phyloP scores from a whole-genome alignment of 345 rosid genomes.

The Citropsis articulata region DNA sequence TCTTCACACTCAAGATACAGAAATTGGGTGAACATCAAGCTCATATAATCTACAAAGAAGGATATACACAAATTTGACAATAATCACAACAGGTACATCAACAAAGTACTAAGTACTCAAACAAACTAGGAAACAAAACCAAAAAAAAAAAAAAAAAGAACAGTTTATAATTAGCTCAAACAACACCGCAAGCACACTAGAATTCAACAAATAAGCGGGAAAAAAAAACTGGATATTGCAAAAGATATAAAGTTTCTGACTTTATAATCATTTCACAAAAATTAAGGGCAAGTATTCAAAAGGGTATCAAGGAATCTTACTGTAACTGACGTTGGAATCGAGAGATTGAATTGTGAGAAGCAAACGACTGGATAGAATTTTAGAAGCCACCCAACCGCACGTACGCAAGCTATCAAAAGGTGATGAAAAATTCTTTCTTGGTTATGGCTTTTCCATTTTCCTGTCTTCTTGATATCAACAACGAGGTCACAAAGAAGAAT shows the following conservation, averaged over 20 bases:
- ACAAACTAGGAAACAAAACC: neutral
- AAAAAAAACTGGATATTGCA: neutral
- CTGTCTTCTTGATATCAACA: conserved; percentile 15
- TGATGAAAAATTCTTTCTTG: conserved; percentile 4
- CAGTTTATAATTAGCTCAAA: conserved; percentile 7
- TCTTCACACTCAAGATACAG: neutral
- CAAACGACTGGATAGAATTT: conserved; percentile 13
- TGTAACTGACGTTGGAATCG: neutral
- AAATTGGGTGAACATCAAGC: neutral
- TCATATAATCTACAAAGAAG: neutral
- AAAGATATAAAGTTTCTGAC: neutral
- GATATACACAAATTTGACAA: neutral
- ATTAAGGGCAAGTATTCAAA: neutral
- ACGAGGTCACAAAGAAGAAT: conserved; percentile 2
- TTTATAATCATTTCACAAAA: neutral
- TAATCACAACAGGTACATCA: neutral
- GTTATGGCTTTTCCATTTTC: neutral
- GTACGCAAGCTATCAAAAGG: neutral
- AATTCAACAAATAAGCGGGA: neutral
- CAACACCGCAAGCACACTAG: neutral
- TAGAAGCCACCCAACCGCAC: conserved; percentile 2
- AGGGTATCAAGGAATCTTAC: conserved; percentile 13
- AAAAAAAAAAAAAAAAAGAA: neutral
- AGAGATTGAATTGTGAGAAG: conserved; percentile 9
- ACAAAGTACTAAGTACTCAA: neutral